Conservation (phyloP, 495 filamentous ascomycete genomes). For the Xylaria nigripes region DNA sequence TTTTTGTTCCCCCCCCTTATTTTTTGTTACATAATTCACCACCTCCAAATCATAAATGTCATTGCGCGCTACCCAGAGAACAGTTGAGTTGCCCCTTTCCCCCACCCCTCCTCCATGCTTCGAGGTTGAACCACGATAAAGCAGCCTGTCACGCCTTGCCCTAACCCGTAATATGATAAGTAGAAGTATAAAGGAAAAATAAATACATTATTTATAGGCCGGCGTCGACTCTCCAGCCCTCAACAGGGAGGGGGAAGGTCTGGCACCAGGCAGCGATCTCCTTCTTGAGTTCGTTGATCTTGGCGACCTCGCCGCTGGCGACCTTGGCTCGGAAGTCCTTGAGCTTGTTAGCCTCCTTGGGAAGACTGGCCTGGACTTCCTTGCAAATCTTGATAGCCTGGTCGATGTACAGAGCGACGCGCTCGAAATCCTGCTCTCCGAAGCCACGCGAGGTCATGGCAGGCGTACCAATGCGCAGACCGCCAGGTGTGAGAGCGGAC, state of each 20-base stretch:
- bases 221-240: slow-evolving; percentile 49
- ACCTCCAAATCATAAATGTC: background rate
- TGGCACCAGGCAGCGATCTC: slow-evolving; percentile 84
- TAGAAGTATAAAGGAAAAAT: background rate
- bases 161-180: slow-evolving; percentile 11
- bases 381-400: slow-evolving; percentile 72
- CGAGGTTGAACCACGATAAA: slow-evolving; percentile 26
- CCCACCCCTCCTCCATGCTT: slow-evolving; percentile 7
- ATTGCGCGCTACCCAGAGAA: slow-evolving; percentile 21
- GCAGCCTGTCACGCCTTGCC: slow-evolving; percentile 6
- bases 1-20: too few relatives aligned
- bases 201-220: slow-evolving; percentile 31
- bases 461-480: slow-evolving; percentile 91
- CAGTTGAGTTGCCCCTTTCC: slow-evolving; percentile 28
- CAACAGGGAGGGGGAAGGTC: slow-evolving; percentile 87
- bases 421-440: slow-evolving; percentile 86
- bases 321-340: slow-evolving; percentile 99
- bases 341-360: slow-evolving; percentile 96
- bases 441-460: slow-evolving; percentile 96
- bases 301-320: slow-evolving; percentile 61
- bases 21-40: too few relatives aligned
- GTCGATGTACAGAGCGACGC: slow-evolving; percentile 84
- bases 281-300: slow-evolving; percentile 75
- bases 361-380: slow-evolving; percentile 71
- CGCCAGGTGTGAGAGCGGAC: slow-evolving; percentile 87